These are phyloP conservation scores for Talaromyces rugulosus DNA, from an alignment of 2,329 filamentous ascomycete genomes.

Conservation along the genomic window DNA sequence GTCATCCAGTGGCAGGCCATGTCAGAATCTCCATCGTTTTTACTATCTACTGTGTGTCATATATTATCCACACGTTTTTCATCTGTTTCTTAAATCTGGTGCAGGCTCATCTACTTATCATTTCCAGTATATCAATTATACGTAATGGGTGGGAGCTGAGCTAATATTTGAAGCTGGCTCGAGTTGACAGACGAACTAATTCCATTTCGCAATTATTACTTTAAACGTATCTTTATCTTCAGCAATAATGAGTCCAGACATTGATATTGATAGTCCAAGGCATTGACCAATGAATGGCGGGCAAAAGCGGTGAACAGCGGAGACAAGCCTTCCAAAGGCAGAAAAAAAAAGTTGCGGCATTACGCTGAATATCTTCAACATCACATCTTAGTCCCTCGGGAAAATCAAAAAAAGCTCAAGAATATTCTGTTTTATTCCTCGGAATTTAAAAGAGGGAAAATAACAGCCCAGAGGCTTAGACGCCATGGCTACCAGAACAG, in stretches of 20 bases:
- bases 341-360: slow-evolving; percentile 15
- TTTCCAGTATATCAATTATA: background rate
- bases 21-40: background rate
- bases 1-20: background rate
- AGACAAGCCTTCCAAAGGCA: slow-evolving; percentile 4
- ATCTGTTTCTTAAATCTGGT: background rate
- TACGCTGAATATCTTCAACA: slow-evolving; percentile 2
- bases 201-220: background rate
- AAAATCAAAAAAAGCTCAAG: background rate
- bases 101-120: background rate
- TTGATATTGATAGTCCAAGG: background rate
- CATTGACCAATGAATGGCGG: slow-evolving; percentile 2
- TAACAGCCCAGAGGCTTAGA: background rate
- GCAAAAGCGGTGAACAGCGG: slow-evolving; percentile 11
- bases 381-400: background rate
- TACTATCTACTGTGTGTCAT: background rate
- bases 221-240: background rate
- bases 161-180: background rate
- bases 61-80: background rate
- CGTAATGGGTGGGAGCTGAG: background rate
- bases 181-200: background rate
- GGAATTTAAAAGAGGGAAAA: background rate
- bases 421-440: background rate
- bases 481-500: slow-evolving; percentile 10
- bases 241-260: background rate